Base-by-base conservation (phyloP, 129 eudicot species). In the Centrapalus pauciflorus region DNA sequence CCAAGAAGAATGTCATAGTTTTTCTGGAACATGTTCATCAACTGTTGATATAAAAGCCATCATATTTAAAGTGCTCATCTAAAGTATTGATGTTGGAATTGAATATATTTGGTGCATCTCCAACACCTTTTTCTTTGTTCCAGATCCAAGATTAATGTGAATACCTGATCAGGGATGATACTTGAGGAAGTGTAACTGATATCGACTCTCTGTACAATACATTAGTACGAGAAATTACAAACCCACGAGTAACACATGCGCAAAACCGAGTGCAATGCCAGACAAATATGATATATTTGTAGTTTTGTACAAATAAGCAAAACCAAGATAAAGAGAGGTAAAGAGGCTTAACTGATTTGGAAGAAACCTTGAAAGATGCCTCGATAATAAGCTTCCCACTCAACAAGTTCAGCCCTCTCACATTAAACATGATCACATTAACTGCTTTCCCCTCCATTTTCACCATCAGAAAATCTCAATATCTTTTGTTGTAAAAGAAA, bases 371-470 rank as follows among this genome's bases (percentile, higher is more conserved):
- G 89, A 83, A 93, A 46, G 96, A 75, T 33, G 96, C 91, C 62
- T 93, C 91, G 57, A 93, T 83, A 37, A 81, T 72, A 55, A 93
- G 84, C 87, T 81, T 80, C 29, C 98, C 98, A 65, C 73, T 85
- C 49, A 93, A 77, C 74, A 86, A 30, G 73, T 52, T 88, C n/a
- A 93, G 74, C 25, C 96, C 98, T 82, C 86, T 83, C 68, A 85
- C 96, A 67, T 80, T 83, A 82, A 93, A 93, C 89, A 81, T 80
- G 79, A 93, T 78, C 78, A 78, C 81, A 70, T 88, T 88, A 51
- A 84, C 95, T 83, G 96, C 96, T 88, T 86, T 93, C 27, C 92
- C 87, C 98, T 93, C 88, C 98, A 85, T 83, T 81, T 84, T 77
- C 72, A 33, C 64, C 83, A 81, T 64, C 79, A 76, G 2, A 76